Evolutionary conservation across 345 rosid species (phyloP), one percentile per base, ranked within the genome.

Genomic region (Carallia pectinifolia): DNA sequence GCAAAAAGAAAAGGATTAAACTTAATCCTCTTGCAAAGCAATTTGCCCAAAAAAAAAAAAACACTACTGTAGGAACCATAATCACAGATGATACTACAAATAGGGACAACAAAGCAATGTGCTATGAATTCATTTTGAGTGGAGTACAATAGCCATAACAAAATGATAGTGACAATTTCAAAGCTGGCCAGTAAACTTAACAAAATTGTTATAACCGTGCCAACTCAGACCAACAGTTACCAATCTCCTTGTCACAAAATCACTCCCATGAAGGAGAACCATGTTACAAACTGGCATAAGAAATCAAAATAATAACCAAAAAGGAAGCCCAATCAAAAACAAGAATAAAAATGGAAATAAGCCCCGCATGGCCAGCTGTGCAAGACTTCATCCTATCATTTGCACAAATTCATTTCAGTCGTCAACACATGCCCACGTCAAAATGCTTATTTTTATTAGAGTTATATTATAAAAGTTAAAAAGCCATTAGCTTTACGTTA

Each of bases 1-100:
- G 54, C 44, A 83, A 75, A 53, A 38, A 74, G 66, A 73, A 54
- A 48, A 34, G 58, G 53, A 50, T 12, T 61, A 61, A 48, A 31
- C 40, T 12, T 34, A 27, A 29, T 30, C 53, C 54, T 53, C 37
- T 29, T 12, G 69, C 36, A 53, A 71, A 55, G 64, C 33, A 47
- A 66, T 61, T 18, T 30, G 34, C 5, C 33, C 36, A 31, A 67
- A 58, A 40, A 66, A 31, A 67, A 58, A 40, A 66, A 58, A 64
- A 15, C 19, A 62, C 2, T 37, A 37, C 39, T 31, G 48, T 40
- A 59, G 58, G 48, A 78, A 47, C 52, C 7, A 0, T 58, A 38
- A 56, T 68, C 60, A 53, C 29, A 34, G 54, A 29, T 4, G 36
- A 58, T n/a, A 8, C 54, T 6, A 30, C 15, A 67, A 31, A 38